Base-by-base conservation (phyloP, 169 alveolate genomes). In the Cryptosporidium muris region DNA sequence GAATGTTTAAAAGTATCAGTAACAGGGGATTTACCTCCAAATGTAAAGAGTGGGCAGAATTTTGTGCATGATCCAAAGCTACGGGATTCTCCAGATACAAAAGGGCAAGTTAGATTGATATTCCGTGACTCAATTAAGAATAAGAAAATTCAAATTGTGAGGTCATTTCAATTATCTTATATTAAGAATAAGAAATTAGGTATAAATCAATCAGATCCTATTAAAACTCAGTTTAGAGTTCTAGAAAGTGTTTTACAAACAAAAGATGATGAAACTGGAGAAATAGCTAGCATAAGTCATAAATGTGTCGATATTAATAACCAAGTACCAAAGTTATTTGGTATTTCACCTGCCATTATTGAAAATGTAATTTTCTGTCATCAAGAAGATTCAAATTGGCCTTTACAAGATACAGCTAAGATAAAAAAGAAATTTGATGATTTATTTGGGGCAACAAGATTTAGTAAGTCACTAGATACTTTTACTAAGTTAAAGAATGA, bases 311-410 rank as follows among this genome's bases (percentile, higher is more conserved):
- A 96, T 62, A 94, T 96, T 91, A 97, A 96, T 89, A 80, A 74
- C 40, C 94, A 96, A 63, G 92, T 97, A n/a, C 98, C 99, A 1
- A 89, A 93, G 47, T 89, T 95, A 67, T 95, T 96, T 97, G 98
- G 98, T 37, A 95, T 96, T 2, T 92, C 98, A 4, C 92, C 92
- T 65, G 97, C 99, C 2, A 90, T 97, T 12, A 91, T 97, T 54
- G 99, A 97, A 81, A 95, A 95, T 88, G 99, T 97, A 16, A 91
- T 95, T n/a, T 96, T 97, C 90, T 97, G 99, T 81, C 99, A 97
- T 88, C 98, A 97, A 85, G 99, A 97, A 88, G 99, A 97, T 65
- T 95, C 95, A 53, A 91, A 94, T 63, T 97, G 99, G 99, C 99
- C 99, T 25, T 91, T 97, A 82, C 92, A 94, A 68, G 99, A 96